Evolutionary conservation across 441 rosid species (phyloP).

Genomic region (Adansonia gregorii): DNA sequence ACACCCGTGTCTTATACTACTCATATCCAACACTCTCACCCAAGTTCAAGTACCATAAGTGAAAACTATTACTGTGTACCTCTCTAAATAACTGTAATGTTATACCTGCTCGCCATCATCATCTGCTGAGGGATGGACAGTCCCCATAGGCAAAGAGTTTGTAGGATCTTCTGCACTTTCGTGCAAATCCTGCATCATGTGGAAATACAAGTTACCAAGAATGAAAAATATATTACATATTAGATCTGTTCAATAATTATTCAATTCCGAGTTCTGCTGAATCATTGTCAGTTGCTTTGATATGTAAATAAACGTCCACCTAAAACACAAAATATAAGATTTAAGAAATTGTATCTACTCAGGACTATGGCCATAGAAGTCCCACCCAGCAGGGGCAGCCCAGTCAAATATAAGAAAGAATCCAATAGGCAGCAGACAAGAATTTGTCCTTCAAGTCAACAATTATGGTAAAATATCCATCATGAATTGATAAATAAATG

Average conservation of each 20-base stretch:
- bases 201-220: conserved; percentile 23
- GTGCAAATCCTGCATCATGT: conserved; percentile 49
- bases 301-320: too few species aligned
- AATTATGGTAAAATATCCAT: conserved; percentile 11
- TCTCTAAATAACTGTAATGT: neutral
- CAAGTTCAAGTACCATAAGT: too few species aligned
- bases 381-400: neutral
- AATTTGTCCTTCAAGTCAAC: conserved; percentile 4
- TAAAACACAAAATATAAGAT: neutral
- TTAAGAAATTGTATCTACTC: neutral
- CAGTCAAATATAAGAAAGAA: conserved; percentile 6
- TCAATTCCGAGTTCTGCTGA: conserved; percentile 8
- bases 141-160: conserved; percentile 46
- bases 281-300: too few species aligned
- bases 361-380: conserved; percentile 9
- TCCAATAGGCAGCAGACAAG: neutral
- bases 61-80: neutral
- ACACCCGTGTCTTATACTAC: too few species aligned
- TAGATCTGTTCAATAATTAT: conserved; percentile 19
- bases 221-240: conserved; percentile 18
- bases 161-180: conserved; percentile 49
- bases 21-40: too few species aligned
- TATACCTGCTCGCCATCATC: conserved; percentile 63
- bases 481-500: neutral
- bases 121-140: conserved; percentile 56